phyloP scores from a whole-genome alignment of 805 yeast species.

The Ogataea polymorpha region DNA sequence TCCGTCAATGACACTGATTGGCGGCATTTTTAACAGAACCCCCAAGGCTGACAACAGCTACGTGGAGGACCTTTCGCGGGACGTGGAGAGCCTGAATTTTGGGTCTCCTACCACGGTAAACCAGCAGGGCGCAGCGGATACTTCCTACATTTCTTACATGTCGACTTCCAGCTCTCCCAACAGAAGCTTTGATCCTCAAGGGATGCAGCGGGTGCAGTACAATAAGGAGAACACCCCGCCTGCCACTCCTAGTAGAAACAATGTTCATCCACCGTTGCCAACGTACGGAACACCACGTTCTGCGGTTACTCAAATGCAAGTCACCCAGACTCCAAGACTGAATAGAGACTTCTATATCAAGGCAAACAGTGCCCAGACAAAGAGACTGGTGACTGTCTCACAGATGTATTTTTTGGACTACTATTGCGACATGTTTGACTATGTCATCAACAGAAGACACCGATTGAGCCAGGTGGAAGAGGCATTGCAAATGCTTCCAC shows the following conservation, averaged over 20 bases:
- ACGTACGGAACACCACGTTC: conserved; percentile 23
- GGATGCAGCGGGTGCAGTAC: conserved; percentile 32
- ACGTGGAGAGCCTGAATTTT: conserved; percentile 33
- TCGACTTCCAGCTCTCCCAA: conserved; percentile 32
- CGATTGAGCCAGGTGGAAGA: conserved; percentile 69
- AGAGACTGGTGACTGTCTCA: conserved; percentile 83
- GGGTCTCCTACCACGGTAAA: conserved; percentile 28
- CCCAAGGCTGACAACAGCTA: conserved; percentile 27
- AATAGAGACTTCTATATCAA: conserved; percentile 48
- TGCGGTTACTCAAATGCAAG: conserved; percentile 22
- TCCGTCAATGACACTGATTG: conserved; percentile 28
- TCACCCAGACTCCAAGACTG: conserved; percentile 25
- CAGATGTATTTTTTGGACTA: conserved; percentile 93
- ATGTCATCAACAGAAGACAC: conserved; percentile 81
- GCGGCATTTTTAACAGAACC: conserved; percentile 29
- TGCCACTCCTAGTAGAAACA: conserved; percentile 27
- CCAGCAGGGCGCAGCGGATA: conserved; percentile 18
- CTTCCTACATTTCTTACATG: conserved; percentile 26
- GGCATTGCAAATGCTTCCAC: conserved; percentile 38
- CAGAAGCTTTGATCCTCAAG: conserved; percentile 26
- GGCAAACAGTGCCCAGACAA: conserved; percentile 72
- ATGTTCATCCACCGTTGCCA: conserved; percentile 18
- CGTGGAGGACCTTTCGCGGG: conserved; percentile 34
- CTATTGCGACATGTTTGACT: conserved; percentile 94
- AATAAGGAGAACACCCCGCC: conserved; percentile 42